phyloP scores from a whole-genome alignment of 768 basidiomycete species.

The Trametes sanguinea region DNA sequence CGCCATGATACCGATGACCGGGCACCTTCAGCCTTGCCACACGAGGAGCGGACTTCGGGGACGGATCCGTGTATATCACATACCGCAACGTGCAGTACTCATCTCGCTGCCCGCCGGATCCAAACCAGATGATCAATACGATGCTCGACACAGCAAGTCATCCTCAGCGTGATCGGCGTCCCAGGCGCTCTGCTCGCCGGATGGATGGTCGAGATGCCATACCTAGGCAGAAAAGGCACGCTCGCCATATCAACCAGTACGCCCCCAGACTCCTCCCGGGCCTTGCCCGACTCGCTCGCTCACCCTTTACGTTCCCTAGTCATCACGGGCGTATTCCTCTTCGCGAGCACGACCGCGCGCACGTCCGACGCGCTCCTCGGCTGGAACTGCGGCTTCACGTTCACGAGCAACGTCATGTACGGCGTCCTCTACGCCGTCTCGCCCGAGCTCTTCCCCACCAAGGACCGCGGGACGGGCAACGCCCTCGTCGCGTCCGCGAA shows the following conservation, averaged over 20 bases:
- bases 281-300: neutral
- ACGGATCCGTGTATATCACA: slow-evolving; percentile 65
- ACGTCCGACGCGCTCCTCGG: slow-evolving; percentile 51
- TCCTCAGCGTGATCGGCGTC: slow-evolving; percentile 54
- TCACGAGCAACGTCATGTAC: slow-evolving; percentile 57
- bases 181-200: slow-evolving; percentile 60
- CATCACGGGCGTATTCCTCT: slow-evolving; percentile 57
- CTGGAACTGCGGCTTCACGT: slow-evolving; percentile 59
- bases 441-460: slow-evolving; percentile 56
- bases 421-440: slow-evolving; percentile 41
- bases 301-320: slow-evolving; percentile 36
- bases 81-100: slow-evolving; percentile 61
- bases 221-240: slow-evolving; percentile 53
- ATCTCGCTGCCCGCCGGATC: neutral
- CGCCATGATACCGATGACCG: neutral
- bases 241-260: slow-evolving; percentile 51
- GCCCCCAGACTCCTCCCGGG: slow-evolving; percentile 3
- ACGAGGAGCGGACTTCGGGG: slow-evolving; percentile 66
- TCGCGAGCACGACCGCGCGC: slow-evolving; percentile 54
- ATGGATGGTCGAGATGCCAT: slow-evolving; percentile 48
- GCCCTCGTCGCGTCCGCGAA: slow-evolving; percentile 50
- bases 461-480: slow-evolving; percentile 54
- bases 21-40: slow-evolving; percentile 49
- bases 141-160: slow-evolving; percentile 43
- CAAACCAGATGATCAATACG: neutral